Percentiles rank a stretch among this genome's conserved stretches.
phyloP scores from a whole-genome alignment of 1,139 yeast genomes.

The Hansenula lynferdii region DNA sequence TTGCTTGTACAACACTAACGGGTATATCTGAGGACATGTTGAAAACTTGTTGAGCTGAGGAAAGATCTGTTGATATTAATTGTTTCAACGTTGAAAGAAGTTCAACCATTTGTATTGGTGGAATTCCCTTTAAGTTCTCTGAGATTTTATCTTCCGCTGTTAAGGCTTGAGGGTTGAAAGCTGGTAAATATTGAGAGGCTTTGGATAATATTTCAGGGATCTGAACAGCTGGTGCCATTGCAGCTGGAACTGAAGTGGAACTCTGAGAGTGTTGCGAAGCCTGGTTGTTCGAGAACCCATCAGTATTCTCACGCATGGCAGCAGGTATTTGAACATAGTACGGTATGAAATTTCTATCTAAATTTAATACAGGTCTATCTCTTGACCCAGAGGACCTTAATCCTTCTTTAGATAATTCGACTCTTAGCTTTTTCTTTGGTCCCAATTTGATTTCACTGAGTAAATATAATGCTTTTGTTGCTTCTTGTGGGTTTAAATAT shows the following conservation, averaged over 20 bases:
- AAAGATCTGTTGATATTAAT: slow-evolving; percentile 42
- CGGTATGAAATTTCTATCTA: slow-evolving; percentile 44
- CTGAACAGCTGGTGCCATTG: slow-evolving; percentile 13
- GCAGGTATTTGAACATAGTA: slow-evolving; percentile 50
- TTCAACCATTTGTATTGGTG: slow-evolving; percentile 67
- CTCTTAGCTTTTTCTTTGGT: slow-evolving; percentile 42
- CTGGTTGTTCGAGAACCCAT: neutral
- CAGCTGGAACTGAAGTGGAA: too few relatives aligned
- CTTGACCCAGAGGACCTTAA: slow-evolving; percentile 35
- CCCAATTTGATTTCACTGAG: slow-evolving; percentile 41
- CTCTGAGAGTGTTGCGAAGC: too few relatives aligned
- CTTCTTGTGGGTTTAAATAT: slow-evolving; percentile 46
- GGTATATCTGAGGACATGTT: slow-evolving; percentile 57
- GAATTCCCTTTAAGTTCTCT: slow-evolving; percentile 49
- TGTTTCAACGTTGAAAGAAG: slow-evolving; percentile 59
- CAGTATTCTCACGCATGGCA: slow-evolving; percentile 31
- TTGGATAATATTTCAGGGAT: slow-evolving; percentile 42
- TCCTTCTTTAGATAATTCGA: slow-evolving; percentile 61
- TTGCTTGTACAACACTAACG: slow-evolving; percentile 64
- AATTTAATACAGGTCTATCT: slow-evolving; percentile 36
- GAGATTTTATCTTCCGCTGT: slow-evolving; percentile 37
- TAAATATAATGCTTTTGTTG: slow-evolving; percentile 40
- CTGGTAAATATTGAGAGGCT: slow-evolving; percentile 50
- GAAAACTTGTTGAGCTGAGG: slow-evolving; percentile 47
- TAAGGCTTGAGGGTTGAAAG: slow-evolving; percentile 39